These are phyloP conservation scores for Lepraria neglecta DNA, from an alignment of 495 filamentous ascomycete species.

Conservation along the genomic window DNA sequence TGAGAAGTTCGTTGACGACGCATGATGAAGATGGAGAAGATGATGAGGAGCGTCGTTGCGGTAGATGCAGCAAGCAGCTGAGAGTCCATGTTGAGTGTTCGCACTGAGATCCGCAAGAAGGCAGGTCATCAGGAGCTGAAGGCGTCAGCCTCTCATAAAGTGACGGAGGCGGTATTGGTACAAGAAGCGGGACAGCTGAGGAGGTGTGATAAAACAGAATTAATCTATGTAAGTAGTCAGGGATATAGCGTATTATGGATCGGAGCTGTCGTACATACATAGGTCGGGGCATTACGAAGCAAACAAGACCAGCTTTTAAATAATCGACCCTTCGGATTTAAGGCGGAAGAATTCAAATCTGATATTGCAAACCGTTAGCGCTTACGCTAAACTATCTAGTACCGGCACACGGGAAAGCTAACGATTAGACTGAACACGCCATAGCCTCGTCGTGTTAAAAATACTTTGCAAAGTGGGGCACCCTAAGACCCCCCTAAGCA, in stretches of 20 bases:
- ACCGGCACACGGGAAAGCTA: too few species aligned
- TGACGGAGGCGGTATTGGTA: not conserved
- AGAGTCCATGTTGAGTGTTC: conserved; percentile 7
- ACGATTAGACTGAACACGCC: too few species aligned
- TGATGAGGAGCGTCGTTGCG: conserved; percentile 9
- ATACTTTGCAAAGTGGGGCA: too few species aligned
- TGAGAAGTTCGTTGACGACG: conserved; percentile 15
- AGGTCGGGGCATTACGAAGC: not conserved
- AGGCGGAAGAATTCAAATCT: too few species aligned
- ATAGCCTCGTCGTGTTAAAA: too few species aligned
- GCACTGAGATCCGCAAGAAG: not conserved
- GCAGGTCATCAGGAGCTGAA: not conserved
- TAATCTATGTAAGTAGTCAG: not conserved
- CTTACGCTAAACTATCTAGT: too few species aligned
- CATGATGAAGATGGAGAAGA: conserved; percentile 18
- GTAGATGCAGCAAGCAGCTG: conserved; percentile 18
- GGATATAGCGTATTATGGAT: not conserved
- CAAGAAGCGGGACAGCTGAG: not conserved
- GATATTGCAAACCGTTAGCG: too few species aligned
- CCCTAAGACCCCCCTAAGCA: too few species aligned
- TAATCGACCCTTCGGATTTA: too few species aligned
- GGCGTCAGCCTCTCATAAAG: not conserved
- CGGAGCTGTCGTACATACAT: not conserved
- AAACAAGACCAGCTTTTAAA: not conserved
- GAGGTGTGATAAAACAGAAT: not conserved